Base-by-base conservation (phyloP, 2,329 filamentous ascomycete species). In the Plenodomus biglobosus region DNA sequence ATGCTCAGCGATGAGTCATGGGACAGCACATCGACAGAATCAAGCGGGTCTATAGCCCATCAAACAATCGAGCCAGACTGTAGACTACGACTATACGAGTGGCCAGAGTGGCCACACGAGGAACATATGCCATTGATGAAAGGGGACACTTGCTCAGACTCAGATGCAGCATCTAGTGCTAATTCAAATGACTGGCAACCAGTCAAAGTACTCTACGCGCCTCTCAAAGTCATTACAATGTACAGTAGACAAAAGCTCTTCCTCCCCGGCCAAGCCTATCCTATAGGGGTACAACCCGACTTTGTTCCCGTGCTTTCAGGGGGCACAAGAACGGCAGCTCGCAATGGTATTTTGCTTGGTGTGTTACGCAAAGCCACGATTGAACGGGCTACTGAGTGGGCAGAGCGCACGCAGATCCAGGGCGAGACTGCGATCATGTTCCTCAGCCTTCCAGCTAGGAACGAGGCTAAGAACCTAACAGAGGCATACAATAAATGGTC, bases 391-490 rank as follows among this genome's bases (percentile, higher is more conserved):
- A 11, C 40, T 2, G 27, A 57, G 1, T 71, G 68, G 68, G 56
- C 57, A 2, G n/a, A 38, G 1, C 61, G 66, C 11, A 70, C 68
- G 0, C 42, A 48, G 2, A 46, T 70, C 0, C 65, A 69, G 35
- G 55, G 54, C 18, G 64, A 58, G 52, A 67, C 64, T 27, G 67
- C 58, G 0, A 40, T 49, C 0, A 62, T 71, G 46, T 69, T 60
- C 38, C 63, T 71, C 18, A n/a, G 56, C 1, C 54, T 64, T 1
- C 54, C 59, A 1, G 34, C 43, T 0, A 41, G 42, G 2, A 51
- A 50, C 13, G 40, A 48, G 2, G 32, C 42, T 0, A 59, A 57
- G 10, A 8, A 40, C 0, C 53, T 67, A 4, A 46, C 48, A 2
- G 48, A 49, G 0, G 54, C 63, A 3, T 69, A 67, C 20, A 19